phyloP scores from a whole-genome alignment of 176 grass and related monocot genomes.

The Zoysia japonica region DNA sequence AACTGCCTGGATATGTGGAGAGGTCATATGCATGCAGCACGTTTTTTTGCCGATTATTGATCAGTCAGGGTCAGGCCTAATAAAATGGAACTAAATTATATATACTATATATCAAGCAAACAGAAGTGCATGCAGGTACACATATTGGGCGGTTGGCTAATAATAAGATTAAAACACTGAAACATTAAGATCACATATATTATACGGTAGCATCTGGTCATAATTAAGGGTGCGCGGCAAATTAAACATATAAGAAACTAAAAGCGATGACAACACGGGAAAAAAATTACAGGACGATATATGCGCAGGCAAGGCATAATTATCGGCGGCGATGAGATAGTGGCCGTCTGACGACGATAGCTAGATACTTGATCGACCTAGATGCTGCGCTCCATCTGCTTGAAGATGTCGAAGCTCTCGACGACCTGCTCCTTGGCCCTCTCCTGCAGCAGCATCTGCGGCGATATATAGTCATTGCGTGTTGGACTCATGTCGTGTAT shows the following conservation, averaged over 20 bases:
- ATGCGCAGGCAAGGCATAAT: constrained; percentile 12
- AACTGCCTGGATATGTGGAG: no score
- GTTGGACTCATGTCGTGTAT: no score
- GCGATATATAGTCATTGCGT: background rate
- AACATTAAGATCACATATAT: background rate
- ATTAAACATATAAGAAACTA: constrained; percentile 7
- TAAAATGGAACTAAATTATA: no score
- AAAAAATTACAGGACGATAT: constrained; percentile 13
- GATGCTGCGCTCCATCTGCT: constrained; percentile 74
- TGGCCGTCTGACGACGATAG: constrained; percentile 5
- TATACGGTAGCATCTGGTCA: constrained; percentile 28
- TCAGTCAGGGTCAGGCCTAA: no score
- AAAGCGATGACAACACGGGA: background rate
- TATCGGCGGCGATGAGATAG: constrained; percentile 16
- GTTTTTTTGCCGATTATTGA: no score
- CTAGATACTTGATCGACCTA: constrained; percentile 37
- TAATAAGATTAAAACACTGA: no score
- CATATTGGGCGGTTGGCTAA: no score
- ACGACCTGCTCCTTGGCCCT: constrained; percentile 56
- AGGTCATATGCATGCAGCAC: no score
- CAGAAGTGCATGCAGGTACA: no score
- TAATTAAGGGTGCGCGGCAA: constrained; percentile 23
- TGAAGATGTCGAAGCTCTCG: constrained; percentile 90
- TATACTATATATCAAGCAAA: no score
- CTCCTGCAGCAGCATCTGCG: constrained; percentile 47